Conservation (phyloP, 495 filamentous ascomycete genomes). For the Bacidia gigantensis region DNA sequence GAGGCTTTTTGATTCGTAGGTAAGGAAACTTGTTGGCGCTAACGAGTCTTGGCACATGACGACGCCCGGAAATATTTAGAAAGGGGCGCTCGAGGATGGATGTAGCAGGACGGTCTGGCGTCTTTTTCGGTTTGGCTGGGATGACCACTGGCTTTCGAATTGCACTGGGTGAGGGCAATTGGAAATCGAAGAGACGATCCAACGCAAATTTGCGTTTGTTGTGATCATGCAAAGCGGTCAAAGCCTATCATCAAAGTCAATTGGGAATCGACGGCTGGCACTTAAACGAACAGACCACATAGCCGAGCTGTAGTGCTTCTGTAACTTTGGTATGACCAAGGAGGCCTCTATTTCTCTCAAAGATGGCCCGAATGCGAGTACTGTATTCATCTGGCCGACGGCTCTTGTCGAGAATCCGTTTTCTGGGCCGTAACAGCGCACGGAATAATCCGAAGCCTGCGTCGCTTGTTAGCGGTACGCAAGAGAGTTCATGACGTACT, state of each 20-base stretch:
- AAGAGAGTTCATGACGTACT: constrained; percentile 12
- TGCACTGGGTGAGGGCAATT: neutral
- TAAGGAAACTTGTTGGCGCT: constrained; percentile 50
- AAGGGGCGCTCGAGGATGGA: constrained; percentile 25
- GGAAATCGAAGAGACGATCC: neutral
- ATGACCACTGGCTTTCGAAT: neutral
- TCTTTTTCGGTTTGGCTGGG: neutral
- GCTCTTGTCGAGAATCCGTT: constrained; percentile 30
- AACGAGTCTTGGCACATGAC: constrained; percentile 46
- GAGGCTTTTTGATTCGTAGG: constrained; percentile 56
- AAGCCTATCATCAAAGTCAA: neutral
- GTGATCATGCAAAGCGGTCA: constrained; percentile 2
- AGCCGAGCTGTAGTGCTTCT: constrained; percentile 49
- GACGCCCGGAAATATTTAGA: constrained; percentile 33
- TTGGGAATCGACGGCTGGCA: neutral
- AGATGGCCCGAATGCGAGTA: constrained; percentile 38
- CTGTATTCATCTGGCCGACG: constrained; percentile 29
- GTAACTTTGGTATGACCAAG: constrained; percentile 39
- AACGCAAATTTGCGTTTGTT: neutral
- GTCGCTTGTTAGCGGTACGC: neutral
- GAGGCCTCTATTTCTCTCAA: constrained; percentile 41
- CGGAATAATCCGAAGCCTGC: constrained; percentile 64
- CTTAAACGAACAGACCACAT: constrained; percentile 34
- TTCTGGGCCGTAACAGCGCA: constrained; percentile 50
- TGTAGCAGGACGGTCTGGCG: neutral